These are phyloP conservation scores for Xylaria bambusicola DNA, from an alignment of 495 filamentous ascomycete genomes.

Conservation along the genomic window DNA sequence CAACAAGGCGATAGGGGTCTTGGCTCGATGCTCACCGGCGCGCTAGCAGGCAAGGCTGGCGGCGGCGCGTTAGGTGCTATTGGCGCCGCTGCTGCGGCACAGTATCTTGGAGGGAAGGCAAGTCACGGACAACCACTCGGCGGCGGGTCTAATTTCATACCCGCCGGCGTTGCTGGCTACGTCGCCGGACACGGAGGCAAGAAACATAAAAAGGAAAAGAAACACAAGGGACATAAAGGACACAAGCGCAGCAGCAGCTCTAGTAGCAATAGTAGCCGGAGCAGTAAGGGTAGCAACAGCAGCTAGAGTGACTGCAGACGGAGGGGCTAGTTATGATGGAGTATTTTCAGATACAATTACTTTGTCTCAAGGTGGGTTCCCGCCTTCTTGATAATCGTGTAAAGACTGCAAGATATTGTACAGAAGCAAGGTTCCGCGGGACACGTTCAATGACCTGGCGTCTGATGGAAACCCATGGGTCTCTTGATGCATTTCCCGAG, in stretches of 20 bases:
- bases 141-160: constrained; percentile 12
- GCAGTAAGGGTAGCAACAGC: constrained; percentile 27
- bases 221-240: constrained; percentile 22
- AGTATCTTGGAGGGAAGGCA: constrained; percentile 20
- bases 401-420: too few species aligned
- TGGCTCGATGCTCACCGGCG: constrained; percentile 25
- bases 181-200: constrained; percentile 25
- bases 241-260: constrained; percentile 28
- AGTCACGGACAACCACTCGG: constrained; percentile 16
- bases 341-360: too few species aligned
- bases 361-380: too few species aligned
- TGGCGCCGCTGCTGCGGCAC: constrained; percentile 24
- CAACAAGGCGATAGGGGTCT: constrained; percentile 29
- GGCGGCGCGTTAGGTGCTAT: constrained; percentile 19
- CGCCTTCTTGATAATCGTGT: too few species aligned
- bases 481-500: too few species aligned
- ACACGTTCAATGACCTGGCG: too few species aligned
- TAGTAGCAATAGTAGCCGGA: constrained; percentile 25
- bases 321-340: too few species aligned
- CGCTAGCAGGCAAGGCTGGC: constrained; percentile 21
- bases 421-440: too few species aligned
- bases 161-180: constrained; percentile 19
- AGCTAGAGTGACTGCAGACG: constrained; percentile 19
- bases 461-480: too few species aligned
- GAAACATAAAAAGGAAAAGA: constrained; percentile 36